Percentiles rank a stretch among this genome's conserved stretches.
Conservation (phyloP, 2,329 filamentous ascomycete genomes). For the Fusarium sp. region DNA sequence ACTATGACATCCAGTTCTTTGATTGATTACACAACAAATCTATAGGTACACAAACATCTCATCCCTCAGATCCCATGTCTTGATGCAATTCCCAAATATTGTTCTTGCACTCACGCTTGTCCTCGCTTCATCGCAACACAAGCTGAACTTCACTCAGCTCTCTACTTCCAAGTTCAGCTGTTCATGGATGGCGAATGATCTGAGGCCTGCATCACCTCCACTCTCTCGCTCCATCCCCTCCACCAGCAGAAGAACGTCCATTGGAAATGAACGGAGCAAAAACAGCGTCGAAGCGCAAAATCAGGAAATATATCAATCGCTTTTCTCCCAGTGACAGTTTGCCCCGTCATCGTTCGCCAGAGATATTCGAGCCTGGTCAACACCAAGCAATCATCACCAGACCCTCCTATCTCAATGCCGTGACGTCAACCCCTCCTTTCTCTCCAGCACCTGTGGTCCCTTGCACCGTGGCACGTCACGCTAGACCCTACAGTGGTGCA, state of each 20-base stretch:
- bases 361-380: constrained; percentile 6
- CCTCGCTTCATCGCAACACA: background rate
- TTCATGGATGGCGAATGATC: constrained; percentile 17
- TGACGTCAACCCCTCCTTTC: constrained; percentile 34
- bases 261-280: background rate
- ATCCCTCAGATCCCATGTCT: background rate
- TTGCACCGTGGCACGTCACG: constrained; percentile 23
- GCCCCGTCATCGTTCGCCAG: background rate
- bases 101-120: background rate
- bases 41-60: background rate
- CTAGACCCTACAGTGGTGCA: background rate
- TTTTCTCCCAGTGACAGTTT: constrained; percentile 3
- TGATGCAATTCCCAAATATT: background rate
- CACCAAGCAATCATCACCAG: constrained; percentile 30
- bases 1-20: background rate
- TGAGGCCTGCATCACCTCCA: constrained; percentile 1
- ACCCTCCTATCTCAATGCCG: constrained; percentile 9
- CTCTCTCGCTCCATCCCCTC: background rate
- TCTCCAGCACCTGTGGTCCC: constrained; percentile 21
- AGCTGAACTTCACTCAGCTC: background rate
- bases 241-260: background rate
- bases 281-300: background rate
- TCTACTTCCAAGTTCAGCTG: constrained; percentile 26
- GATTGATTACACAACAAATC: background rate
- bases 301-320: background rate